Conservation (phyloP, 805 yeast species). For the Starmerella gropengiesseri region DNA sequence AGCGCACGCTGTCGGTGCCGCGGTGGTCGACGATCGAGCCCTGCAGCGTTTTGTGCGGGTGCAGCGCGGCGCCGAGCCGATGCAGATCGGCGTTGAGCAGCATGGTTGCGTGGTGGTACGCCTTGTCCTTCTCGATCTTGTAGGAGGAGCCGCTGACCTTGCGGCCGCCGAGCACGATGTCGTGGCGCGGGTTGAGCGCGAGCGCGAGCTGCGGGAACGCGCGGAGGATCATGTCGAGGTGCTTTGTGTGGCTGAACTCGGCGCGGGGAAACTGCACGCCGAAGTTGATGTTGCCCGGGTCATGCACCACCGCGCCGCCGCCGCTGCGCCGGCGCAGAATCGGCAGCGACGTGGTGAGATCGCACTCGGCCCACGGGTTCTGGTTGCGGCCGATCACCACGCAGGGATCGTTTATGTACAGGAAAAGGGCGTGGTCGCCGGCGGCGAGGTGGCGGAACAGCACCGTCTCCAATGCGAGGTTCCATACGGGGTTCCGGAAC, state of each 20-base stretch:
- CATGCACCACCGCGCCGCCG: conserved; percentile 97
- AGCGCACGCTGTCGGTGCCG: conserved; percentile 66
- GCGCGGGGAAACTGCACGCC: conserved; percentile 63
- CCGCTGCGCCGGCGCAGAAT: conserved; percentile 74
- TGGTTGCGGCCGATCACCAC: conserved; percentile 95
- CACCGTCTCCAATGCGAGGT: conserved; percentile 73
- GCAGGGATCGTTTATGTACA: conserved; percentile 71
- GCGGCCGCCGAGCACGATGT: conserved; percentile 40
- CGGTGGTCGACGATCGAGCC: conserved; percentile 36
- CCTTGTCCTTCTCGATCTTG: conserved; percentile 66
- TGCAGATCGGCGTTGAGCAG: conserved; percentile 54
- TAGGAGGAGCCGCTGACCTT: conserved; percentile 92
- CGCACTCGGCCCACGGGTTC: conserved; percentile 83
- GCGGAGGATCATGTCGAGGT: conserved; percentile 39
- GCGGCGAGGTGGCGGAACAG: conserved; percentile 39
- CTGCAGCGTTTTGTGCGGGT: conserved; percentile 31
- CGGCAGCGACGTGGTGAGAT: conserved; percentile 54
- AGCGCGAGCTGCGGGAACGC: conserved; percentile 32
- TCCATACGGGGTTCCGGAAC: conserved; percentile 55
- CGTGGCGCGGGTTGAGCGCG: conserved; percentile 64
- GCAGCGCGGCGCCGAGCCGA: conserved; percentile 49
- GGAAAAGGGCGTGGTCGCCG: conserved; percentile 44
- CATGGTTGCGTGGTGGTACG: conserved; percentile 97
- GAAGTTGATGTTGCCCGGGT: conserved; percentile 76
- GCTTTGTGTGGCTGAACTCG: conserved; percentile 47